Evolutionary conservation across 1,139 yeast species (phyloP), one percentile per base, ranked within the genome.

Genomic region (Meyerozyma carpophila): DNA sequence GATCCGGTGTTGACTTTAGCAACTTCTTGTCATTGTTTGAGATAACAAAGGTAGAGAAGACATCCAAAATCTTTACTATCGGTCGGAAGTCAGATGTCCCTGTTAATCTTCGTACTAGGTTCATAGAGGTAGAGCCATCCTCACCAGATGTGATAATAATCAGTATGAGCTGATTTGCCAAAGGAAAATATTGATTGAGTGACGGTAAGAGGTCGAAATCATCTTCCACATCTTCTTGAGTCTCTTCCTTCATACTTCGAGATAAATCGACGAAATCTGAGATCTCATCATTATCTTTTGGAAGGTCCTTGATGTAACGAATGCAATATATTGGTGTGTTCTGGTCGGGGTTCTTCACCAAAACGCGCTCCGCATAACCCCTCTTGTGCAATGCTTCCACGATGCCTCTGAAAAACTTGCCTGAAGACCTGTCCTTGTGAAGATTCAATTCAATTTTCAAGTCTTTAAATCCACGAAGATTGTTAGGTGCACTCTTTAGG

Each of bases 401-500:
- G 2, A 79, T 70, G 3, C 80, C 68, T 25, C 79, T 68, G 53
- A 81, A 82, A 26, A 74, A 70, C 43, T 77, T 75, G 11, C 75
- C 64, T 2, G 73, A 61, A 6, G 77, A 67, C 26, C 56, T 59
- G 5, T 68, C 67, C 40, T 67, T 66, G 45, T 75, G 79, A 56
- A 82, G 71, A 27, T 78, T 79, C 38, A 87, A 58, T 55, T 86
- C 88, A 37, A 74, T 65, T 51, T 79, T 78, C 49, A 88, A 66
- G 61, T 87, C 95, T 24, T 70, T 63, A 39, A 81, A 73, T 24
- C 85, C 83, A 36, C 95, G 73, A 18, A 87, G 68, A 2, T 81
- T 78, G 54, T 84, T 80, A 32, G 87, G 85, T 0, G 95, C 91
- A 1, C 62, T 61, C 50, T 81, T 81, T 11, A 84, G 71, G 9